Evolutionary conservation across 2,329 filamentous ascomycete species (phyloP), one percentile per base, ranked within the genome.

Genomic region (Phialemonium atrogriseum): DNA sequence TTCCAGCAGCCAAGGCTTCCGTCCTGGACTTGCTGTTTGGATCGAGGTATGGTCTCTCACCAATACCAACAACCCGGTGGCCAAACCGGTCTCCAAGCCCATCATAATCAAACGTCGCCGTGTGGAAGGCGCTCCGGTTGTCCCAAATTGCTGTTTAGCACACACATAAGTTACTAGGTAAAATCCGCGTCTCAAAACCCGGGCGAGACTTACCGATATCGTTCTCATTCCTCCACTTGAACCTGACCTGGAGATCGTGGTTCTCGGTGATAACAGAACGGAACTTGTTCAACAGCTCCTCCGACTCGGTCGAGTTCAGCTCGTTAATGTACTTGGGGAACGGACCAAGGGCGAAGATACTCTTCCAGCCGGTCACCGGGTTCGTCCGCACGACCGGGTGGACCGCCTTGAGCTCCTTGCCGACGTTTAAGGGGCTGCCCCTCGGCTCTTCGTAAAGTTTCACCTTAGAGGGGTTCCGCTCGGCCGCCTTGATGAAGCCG

Each of bases 81-180:
- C 62, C 62, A n/a, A 52, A 51, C 4, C 62, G 48, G 2, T 58
- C 57, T n/a, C n/a, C n/a, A n/a, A n/a, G n/a, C 6, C 56, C 59
- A 4, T 44, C 58, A 10, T 80, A 80, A 41, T 82, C 78, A 39
- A 71, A 77, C 0, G 73, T 80, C 0, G 73, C 75, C 22, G 66
- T 62, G 38, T 68, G 63, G 41, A 56, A 62, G 9, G 58, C 67
- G 18, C 54, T 64, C 30, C 65, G 54, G 44, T 82, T 82, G 46
- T 83, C 77, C 78, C 78, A 83, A 40, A 82, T 77, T 2, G 74
- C n/a, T n/a, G n/a, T n/a, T n/a, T n/a, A n/a, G n/a, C n/a, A n/a
- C n/a, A n/a, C n/a, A n/a, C n/a, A n/a, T n/a, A n/a, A n/a, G n/a
- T n/a, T n/a, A n/a, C n/a, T n/a, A n/a, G n/a, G n/a, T n/a, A n/a